Percentiles rank a stretch among this genome's conserved stretches.
phyloP scores from a whole-genome alignment of 2,329 filamentous ascomycete genomes.

The Colletotrichum destructivum region DNA sequence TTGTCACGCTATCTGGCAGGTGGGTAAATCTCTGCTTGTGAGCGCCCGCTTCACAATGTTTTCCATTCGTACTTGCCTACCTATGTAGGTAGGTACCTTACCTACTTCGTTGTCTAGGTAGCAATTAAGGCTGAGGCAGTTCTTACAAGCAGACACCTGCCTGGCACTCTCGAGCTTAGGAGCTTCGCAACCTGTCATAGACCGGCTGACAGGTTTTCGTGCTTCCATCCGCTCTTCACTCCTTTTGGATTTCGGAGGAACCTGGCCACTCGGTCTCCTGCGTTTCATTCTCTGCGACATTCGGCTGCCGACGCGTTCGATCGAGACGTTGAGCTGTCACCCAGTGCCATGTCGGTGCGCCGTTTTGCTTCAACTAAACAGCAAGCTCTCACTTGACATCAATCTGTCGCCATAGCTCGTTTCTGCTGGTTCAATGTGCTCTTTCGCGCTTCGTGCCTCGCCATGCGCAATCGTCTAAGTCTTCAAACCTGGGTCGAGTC shows the following conservation, averaged over 20 bases:
- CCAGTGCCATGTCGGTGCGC: too few relatives aligned
- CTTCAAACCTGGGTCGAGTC: slow-evolving; percentile 38
- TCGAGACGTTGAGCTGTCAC: background rate
- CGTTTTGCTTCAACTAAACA: background rate
- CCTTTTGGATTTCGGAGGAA: background rate
- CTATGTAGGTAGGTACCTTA: background rate
- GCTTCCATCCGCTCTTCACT: background rate
- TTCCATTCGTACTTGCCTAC: background rate
- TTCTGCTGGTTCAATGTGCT: slow-evolving; percentile 1
- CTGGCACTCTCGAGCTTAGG: background rate
- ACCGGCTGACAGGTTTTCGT: background rate
- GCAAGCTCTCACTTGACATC: background rate
- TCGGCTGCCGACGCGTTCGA: background rate
- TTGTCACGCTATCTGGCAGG: background rate
- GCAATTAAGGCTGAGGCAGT: background rate
- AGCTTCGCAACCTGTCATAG: background rate
- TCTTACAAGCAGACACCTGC: background rate
- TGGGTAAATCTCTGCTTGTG: background rate
- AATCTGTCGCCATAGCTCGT: background rate
- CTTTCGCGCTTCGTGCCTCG: background rate
- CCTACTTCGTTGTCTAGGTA: too few relatives aligned
- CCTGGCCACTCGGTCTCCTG: background rate
- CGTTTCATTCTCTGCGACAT: background rate
- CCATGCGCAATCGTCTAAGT: slow-evolving; percentile 32
- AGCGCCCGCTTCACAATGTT: background rate